Conservation (phyloP, 495 filamentous ascomycete species). For the Lophiostoma macrostomum region DNA sequence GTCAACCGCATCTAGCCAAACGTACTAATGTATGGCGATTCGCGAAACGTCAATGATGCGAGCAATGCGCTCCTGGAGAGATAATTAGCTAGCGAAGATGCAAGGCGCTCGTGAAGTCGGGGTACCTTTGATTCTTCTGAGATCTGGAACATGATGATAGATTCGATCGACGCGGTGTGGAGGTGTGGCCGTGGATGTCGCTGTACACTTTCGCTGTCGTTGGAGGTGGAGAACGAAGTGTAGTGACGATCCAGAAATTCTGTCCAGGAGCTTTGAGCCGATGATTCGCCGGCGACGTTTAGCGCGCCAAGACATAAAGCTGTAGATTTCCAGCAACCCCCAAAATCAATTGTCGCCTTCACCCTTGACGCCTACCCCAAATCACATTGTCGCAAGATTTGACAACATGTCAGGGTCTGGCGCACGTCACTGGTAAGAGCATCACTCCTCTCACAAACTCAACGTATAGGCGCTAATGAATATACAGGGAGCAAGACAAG, state of each 20-base stretch:
- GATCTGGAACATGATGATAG: slow-evolving; percentile 56
- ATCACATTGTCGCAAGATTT: too few relatives aligned
- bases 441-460: background rate
- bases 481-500: slow-evolving; percentile 97
- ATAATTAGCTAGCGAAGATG: slow-evolving; percentile 12
- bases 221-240: background rate
- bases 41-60: slow-evolving; percentile 91
- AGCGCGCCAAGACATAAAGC: background rate
- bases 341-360: too few relatives aligned
- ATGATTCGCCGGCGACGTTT: background rate
- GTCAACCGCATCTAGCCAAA: slow-evolving; percentile 3
- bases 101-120: background rate
- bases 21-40: slow-evolving; percentile 95
- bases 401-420: slow-evolving; percentile 52
- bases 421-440: slow-evolving; percentile 73
- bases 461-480: slow-evolving; percentile 13
- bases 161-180: background rate
- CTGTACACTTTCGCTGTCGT: slow-evolving; percentile 6
- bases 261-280: background rate
- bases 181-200: background rate
- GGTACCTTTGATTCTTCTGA: slow-evolving; percentile 95
- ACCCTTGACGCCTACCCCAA: too few relatives aligned
- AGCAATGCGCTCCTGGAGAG: slow-evolving; percentile 83
- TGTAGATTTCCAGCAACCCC: background rate
- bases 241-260: too few relatives aligned